Evolutionary conservation across 2,329 filamentous ascomycete species (phyloP).

Genomic region (Fusarium sp.): DNA sequence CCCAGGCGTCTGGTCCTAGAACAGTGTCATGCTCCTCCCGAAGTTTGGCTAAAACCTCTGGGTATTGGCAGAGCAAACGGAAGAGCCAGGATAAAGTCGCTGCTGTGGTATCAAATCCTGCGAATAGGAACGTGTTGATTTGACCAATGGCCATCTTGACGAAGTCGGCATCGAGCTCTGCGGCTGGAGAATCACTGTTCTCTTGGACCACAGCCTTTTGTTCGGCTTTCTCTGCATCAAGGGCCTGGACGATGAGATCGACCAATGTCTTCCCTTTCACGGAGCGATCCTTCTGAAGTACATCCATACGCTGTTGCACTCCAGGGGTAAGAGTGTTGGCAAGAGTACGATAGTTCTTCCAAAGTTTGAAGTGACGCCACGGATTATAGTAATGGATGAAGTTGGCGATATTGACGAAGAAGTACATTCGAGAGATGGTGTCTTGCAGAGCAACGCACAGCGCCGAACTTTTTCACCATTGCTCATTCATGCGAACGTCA

Average conservation of each 20-base stretch:
- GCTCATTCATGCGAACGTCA: conserved; percentile 32
- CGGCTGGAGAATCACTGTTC: background rate
- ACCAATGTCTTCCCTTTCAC: conserved; percentile 32
- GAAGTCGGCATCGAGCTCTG: conserved; percentile 39
- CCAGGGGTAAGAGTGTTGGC: conserved; percentile 14
- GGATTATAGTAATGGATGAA: conserved; percentile 28
- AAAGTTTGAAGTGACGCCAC: conserved; percentile 38
- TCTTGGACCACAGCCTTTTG: background rate
- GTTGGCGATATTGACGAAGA: conserved; percentile 27
- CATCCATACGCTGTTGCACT: conserved; percentile 18
- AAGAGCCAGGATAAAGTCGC: conserved; percentile 54
- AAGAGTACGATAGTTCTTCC: conserved; percentile 34
- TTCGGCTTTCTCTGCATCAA: conserved; percentile 24
- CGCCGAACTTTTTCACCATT: conserved; percentile 19
- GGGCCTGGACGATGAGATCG: conserved; percentile 29
- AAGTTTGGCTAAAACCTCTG: conserved; percentile 49
- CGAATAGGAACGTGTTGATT: conserved; percentile 56
- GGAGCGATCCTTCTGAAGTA: conserved; percentile 5
- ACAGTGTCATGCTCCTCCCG: conserved; percentile 56
- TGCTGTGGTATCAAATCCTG: conserved; percentile 56
- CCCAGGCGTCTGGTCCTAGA: conserved; percentile 48
- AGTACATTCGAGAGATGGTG: conserved; percentile 23
- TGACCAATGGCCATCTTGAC: conserved; percentile 51
- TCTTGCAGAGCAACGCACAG: conserved; percentile 26
- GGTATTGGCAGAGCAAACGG: conserved; percentile 51